A percentile compares a stretch with the other conserved stretches of the same genome.
phyloP scores from a whole-genome alignment of 371 early-diverging fungal species.

The Rhizopus stolonifer region DNA sequence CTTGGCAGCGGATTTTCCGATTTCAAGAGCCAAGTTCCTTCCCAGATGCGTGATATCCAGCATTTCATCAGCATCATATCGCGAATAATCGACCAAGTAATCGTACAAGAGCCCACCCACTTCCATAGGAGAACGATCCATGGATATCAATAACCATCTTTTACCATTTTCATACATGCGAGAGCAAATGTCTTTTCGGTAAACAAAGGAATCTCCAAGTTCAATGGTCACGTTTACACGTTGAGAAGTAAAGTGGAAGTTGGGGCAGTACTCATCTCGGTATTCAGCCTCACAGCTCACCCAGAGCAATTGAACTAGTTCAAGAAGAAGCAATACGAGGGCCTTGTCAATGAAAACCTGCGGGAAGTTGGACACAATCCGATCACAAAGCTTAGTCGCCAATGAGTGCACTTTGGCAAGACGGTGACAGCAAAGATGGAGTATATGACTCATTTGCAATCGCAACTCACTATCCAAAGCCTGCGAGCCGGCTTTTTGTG shows the following conservation, averaged over 20 bases:
- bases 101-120: slow-evolving; percentile 66
- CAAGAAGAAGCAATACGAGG: slow-evolving; percentile 63
- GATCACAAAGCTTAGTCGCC: slow-evolving; percentile 56
- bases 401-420: slow-evolving; percentile 64
- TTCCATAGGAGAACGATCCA: slow-evolving; percentile 54
- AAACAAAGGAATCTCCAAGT: slow-evolving; percentile 74
- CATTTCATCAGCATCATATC: slow-evolving; percentile 44
- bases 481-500: slow-evolving; percentile 49
- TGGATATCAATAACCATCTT: slow-evolving; percentile 68
- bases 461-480: slow-evolving; percentile 47
- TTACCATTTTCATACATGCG: slow-evolving; percentile 62
- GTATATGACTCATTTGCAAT: slow-evolving; percentile 60
- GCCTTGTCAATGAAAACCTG: slow-evolving; percentile 71
- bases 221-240: slow-evolving; percentile 68
- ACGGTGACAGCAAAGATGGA: slow-evolving; percentile 69
- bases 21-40: slow-evolving; percentile 70
- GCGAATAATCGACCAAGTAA: slow-evolving; percentile 62
- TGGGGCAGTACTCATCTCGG: slow-evolving; percentile 77
- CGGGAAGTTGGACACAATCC: slow-evolving; percentile 63
- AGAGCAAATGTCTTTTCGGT: slow-evolving; percentile 70
- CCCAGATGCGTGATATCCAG: slow-evolving; percentile 67
- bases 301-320: slow-evolving; percentile 80
- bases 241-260: slow-evolving; percentile 69
- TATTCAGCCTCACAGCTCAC: slow-evolving; percentile 79
- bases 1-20: slow-evolving; percentile 57